Percentiles rank a stretch among this genome's conserved stretches.
phyloP scores from a whole-genome alignment of 345 rosid species.

The Eucalyptus globulus region DNA sequence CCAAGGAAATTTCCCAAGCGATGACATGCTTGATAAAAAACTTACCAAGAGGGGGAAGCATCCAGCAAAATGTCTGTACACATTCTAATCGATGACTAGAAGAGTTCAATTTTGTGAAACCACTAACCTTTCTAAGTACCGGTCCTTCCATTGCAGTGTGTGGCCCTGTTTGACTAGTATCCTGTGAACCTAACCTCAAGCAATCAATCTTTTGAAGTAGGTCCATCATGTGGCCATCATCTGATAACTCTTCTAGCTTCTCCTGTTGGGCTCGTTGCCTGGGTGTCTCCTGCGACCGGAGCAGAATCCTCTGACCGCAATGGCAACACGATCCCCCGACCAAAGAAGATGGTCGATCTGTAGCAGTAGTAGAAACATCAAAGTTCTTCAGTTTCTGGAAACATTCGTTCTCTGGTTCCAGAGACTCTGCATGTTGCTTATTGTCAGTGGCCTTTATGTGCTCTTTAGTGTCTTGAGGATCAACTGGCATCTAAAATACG shows the following conservation, averaged over 20 bases:
- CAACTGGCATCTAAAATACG: constrained; percentile 23
- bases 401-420: constrained; percentile 18
- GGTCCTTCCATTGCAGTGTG: background rate
- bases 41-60: background rate
- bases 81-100: background rate
- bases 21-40: background rate
- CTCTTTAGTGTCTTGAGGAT: constrained; percentile 41
- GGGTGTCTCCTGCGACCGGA: background rate
- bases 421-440: constrained; percentile 9
- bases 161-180: background rate
- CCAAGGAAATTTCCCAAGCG: constrained; percentile 26
- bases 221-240: background rate
- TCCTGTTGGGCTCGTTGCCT: background rate
- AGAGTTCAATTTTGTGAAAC: background rate
- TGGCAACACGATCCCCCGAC: constrained; percentile 5
- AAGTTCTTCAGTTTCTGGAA: constrained; percentile 16
- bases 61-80: background rate
- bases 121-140: background rate
- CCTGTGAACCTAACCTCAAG: background rate
- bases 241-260: background rate
- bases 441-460: constrained; percentile 38
- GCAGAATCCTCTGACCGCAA: background rate
- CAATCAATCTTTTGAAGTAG: background rate
- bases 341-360: constrained; percentile 8
- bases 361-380: constrained; percentile 10